Conservation (phyloP, 305 asterid genomes). For the Euphrasia arctica region DNA sequence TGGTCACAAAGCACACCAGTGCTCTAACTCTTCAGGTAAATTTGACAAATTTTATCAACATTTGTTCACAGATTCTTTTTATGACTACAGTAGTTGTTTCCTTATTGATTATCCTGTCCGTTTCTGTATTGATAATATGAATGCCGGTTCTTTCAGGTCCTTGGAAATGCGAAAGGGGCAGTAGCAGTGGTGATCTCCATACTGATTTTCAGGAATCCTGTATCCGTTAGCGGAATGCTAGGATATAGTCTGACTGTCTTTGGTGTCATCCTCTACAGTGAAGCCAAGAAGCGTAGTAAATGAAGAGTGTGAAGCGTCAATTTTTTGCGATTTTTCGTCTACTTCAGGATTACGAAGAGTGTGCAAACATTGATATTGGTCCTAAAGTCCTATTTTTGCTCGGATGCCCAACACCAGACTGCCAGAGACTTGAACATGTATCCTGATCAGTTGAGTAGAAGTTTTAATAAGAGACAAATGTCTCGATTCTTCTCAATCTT, state of each 20-base stretch:
- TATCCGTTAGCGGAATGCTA: slow-evolving; percentile 63
- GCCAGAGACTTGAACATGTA: slow-evolving; percentile 34
- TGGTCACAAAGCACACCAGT: slow-evolving; percentile 87
- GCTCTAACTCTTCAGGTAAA: slow-evolving; percentile 86
- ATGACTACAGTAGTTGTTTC: not conserved
- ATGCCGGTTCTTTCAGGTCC: slow-evolving; percentile 43
- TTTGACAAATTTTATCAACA: no score
- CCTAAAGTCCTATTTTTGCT: slow-evolving; percentile 32
- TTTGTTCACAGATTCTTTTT: no score
- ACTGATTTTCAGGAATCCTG: slow-evolving; percentile 64
- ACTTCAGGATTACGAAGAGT: slow-evolving; percentile 25
- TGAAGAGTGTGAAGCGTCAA: slow-evolving; percentile 18
- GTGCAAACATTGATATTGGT: slow-evolving; percentile 28
- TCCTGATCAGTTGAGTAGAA: slow-evolving; percentile 30
- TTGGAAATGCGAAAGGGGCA: slow-evolving; percentile 81
- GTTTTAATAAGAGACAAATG: slow-evolving; percentile 32
- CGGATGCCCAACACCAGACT: slow-evolving; percentile 29
- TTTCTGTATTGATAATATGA: not conserved
- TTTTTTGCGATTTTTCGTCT: no score
- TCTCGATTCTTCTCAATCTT: slow-evolving; percentile 33
- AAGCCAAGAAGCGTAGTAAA: slow-evolving; percentile 62
- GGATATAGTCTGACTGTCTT: slow-evolving; percentile 57
- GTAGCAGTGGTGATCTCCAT: slow-evolving; percentile 70
- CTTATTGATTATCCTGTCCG: not conserved
- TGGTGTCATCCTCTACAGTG: slow-evolving; percentile 62